Evolutionary conservation across 805 yeast genomes (phyloP), one percentile per base, ranked within the genome.

Genomic region (Candida insectalens): DNA sequence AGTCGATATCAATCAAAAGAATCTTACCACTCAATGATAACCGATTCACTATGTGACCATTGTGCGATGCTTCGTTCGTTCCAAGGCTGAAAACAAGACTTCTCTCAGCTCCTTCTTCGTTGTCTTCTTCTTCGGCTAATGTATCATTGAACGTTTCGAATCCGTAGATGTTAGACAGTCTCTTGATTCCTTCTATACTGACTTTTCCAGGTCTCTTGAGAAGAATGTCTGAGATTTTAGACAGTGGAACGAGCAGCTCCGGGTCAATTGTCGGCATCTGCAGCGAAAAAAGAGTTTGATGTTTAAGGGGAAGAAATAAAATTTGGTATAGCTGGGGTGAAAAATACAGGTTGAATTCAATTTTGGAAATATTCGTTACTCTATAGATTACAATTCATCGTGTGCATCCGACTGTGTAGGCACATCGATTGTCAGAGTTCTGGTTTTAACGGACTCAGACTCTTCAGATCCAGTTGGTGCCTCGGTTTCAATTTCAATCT

Each of bases 1-100:
- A 59, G 39, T 60, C 64, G 26, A 59, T 55, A 39, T 60, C 66
- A 14, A 60, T 54, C 14, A 60, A 38, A 14, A 60, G 35, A 6
- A 59, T 52, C 36, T 50, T 47, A 1, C 65, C 66, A 19, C 62
- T 55, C 29, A 59, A 41, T 7, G 59, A 55, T 25, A 59, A 37
- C 30, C 60, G 40, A 20, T 53, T 55, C 19, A 43, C 43, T 17
- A 34, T 32, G 20, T 33, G 47, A 1, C 43, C 42, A 5, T 45
- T 39, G 25, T 41, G 39, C 22, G 47, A 40, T n/a, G n/a, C n/a
- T n/a, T n/a, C n/a, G n/a, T n/a, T n/a, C n/a, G n/a, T n/a, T 13
- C 37, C 46, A 6, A 32, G 18, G 2, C 39, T 25, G 23, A 29
- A 42, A 6, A 66, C 63, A 2, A 47, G 46, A 13, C 53, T 61